Conservation (phyloP, 164 flowering plant species). For the Brasenia schreberi region DNA sequence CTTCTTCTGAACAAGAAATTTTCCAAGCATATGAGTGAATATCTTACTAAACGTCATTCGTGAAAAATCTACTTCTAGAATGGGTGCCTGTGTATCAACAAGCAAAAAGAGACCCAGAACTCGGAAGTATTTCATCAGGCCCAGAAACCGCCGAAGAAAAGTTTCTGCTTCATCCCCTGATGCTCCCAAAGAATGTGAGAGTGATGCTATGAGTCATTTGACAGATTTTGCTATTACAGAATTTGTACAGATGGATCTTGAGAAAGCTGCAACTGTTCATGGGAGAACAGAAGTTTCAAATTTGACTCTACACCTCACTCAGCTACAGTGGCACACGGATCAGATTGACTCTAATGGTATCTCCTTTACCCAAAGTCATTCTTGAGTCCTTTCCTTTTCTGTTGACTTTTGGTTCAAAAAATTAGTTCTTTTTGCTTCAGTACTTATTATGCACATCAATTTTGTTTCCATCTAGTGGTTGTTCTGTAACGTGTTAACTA, state of each 20-base stretch:
- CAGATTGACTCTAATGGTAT: conserved; percentile 62
- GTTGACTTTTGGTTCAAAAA: background rate
- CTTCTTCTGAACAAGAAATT: background rate
- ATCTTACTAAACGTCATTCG: background rate
- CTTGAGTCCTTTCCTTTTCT: no score
- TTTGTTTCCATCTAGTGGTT: background rate
- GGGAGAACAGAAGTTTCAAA: conserved; percentile 7
- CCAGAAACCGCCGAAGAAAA: conserved; percentile 21
- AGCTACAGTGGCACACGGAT: conserved; percentile 73
- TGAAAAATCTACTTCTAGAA: conserved; percentile 9
- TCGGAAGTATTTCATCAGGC: conserved; percentile 17
- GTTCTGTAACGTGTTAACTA: no score
- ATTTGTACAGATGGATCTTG: conserved; percentile 51
- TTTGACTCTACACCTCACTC: conserved; percentile 57
- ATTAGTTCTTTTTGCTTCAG: background rate
- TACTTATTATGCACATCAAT: background rate
- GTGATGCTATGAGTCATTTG: conserved; percentile 28
- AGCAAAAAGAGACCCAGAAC: conserved; percentile 12
- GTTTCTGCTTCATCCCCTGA: conserved; percentile 12
- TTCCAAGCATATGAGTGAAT: background rate
- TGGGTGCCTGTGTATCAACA: conserved; percentile 76
- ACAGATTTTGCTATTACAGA: conserved; percentile 59
- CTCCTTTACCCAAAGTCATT: background rate
- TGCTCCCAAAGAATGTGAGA: conserved; percentile 23
- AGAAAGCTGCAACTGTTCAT: conserved; percentile 44